These are phyloP conservation scores for Kodamaea derodonti DNA, from an alignment of 1,139 yeast genomes.

Conservation along the genomic window DNA sequence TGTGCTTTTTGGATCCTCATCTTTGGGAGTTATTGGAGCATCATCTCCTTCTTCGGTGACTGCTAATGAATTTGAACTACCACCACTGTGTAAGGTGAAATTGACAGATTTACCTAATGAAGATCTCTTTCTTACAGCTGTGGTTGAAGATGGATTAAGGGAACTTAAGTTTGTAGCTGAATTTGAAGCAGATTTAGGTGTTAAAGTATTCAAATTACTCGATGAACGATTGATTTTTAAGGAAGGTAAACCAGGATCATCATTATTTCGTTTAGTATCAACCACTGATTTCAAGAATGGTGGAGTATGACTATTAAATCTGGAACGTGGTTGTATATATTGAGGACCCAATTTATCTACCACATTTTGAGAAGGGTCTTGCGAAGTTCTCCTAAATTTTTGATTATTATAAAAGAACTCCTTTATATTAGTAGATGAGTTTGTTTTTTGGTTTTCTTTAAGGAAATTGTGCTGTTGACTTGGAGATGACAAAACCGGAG, in stretches of 20 bases:
- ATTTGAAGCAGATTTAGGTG: constrained; percentile 4
- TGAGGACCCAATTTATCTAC: constrained; percentile 27
- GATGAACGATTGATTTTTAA: constrained; percentile 41
- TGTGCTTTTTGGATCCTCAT: constrained; percentile 2
- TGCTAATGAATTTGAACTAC: constrained; percentile 29
- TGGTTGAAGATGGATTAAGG: constrained; percentile 4
- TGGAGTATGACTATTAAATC: constrained; percentile 17
- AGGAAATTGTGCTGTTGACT: background rate
- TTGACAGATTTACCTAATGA: constrained; percentile 18
- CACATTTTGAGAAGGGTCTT: constrained; percentile 11
- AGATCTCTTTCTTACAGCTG: constrained; percentile 13
- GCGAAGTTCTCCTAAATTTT: constrained; percentile 11
- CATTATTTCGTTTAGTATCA: constrained; percentile 29
- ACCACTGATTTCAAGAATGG: constrained; percentile 35
- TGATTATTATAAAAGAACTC: constrained; percentile 28
- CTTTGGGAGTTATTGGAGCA: constrained; percentile 5
- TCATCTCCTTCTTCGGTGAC: constrained; percentile 28
- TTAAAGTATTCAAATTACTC: constrained; percentile 20
- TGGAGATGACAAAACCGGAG: constrained; percentile 1
- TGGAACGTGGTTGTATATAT: constrained; percentile 46
- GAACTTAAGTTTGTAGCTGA: constrained; percentile 15
- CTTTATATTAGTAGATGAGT: constrained; percentile 5
- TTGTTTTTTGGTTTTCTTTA: constrained; percentile 1
- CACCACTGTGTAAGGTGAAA: constrained; percentile 25
- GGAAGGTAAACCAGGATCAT: constrained; percentile 36